phyloP scores from a whole-genome alignment of 2,329 filamentous ascomycete species.

The Ascochyta koolunga region DNA sequence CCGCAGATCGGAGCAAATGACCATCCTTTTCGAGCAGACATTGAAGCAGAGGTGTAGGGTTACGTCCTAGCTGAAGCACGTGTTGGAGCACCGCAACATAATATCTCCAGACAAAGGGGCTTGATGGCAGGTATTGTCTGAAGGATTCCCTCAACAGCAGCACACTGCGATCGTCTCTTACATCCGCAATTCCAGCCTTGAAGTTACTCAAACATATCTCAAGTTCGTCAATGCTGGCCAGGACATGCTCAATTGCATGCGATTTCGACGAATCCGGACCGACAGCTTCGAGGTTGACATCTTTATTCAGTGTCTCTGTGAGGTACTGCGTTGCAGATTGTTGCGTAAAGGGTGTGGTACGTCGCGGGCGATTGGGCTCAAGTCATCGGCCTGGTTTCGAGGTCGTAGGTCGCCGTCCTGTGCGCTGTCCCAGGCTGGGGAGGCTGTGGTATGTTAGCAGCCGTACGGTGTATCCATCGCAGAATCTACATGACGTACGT shows the following conservation, averaged over 20 bases:
- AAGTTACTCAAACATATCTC: constrained; percentile 4
- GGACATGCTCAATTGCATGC: background rate
- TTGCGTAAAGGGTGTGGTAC: background rate
- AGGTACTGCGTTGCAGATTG: background rate
- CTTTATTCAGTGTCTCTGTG: background rate
- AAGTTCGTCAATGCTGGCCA: background rate
- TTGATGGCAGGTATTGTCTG: background rate
- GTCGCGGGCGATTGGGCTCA: background rate
- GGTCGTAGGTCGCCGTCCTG: background rate
- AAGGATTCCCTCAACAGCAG: background rate
- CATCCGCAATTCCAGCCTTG: background rate
- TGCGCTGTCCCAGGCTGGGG: background rate
- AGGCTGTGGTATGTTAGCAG: constrained; percentile 3
- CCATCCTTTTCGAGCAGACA: background rate
- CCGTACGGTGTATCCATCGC: background rate
- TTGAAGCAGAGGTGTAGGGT: background rate
- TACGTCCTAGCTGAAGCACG: background rate
- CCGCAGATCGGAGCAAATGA: background rate
- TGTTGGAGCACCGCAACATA: constrained; percentile 2
- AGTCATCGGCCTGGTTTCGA: background rate
- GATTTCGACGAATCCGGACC: no score
- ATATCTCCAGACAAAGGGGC: constrained; percentile 3
- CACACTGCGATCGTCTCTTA: background rate
- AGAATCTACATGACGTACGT: constrained; percentile 22
- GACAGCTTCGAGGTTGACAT: background rate